These are phyloP conservation scores for Talaromyces stipitatus DNA, from an alignment of 495 filamentous ascomycete species.

Conservation along the genomic window DNA sequence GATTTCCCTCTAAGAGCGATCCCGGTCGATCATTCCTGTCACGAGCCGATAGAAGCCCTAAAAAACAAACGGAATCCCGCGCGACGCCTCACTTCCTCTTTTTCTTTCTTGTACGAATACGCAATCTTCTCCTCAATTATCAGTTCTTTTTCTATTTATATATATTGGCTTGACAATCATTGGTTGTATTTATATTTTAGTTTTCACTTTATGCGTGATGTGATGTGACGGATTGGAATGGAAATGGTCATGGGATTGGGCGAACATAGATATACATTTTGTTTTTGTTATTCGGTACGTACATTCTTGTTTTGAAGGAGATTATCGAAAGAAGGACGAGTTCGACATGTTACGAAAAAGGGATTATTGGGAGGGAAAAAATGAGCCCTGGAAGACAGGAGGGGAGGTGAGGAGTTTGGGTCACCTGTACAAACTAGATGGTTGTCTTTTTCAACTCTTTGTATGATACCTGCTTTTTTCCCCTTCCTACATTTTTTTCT, in stretches of 20 bases:
- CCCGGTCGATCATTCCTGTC: background rate
- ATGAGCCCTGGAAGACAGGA: too few species aligned
- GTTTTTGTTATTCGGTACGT: background rate
- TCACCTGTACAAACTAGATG: background rate
- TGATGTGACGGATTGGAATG: background rate
- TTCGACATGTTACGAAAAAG: too few species aligned
- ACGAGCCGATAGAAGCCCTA: background rate
- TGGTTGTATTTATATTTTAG: background rate
- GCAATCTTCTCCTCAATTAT: background rate
- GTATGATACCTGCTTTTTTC: background rate
- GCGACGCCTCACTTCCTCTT: background rate
- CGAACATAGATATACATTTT: background rate
- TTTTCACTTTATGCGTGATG: background rate
- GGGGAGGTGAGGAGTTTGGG: background rate
- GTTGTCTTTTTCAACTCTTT: background rate
- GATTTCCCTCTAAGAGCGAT: background rate
- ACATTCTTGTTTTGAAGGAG: background rate
- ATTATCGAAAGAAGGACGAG: background rate
- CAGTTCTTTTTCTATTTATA: background rate
- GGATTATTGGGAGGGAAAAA: background rate
- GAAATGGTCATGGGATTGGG: background rate
- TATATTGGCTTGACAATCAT: background rate
- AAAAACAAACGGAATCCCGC: background rate
- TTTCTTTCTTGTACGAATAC: background rate
- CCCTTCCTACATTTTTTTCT: too few species aligned